phyloP scores from a whole-genome alignment of 495 filamentous ascomycete species.

The Aspergillus mulundensis region DNA sequence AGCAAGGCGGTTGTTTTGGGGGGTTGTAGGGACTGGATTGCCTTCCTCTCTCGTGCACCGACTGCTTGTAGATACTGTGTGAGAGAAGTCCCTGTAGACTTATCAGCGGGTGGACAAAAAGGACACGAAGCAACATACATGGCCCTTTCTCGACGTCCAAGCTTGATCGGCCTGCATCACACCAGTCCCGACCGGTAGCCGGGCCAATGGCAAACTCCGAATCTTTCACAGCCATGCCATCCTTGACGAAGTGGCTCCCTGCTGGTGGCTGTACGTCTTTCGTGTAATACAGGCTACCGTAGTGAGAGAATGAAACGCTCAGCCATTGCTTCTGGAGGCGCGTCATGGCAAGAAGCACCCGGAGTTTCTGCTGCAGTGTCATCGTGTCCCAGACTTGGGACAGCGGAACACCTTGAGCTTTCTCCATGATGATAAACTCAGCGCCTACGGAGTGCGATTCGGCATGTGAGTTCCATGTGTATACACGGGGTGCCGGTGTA shows the following conservation, averaged over 20 bases:
- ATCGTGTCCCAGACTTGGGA: constrained; percentile 27
- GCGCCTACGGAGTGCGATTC: constrained; percentile 27
- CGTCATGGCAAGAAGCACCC: constrained; percentile 31
- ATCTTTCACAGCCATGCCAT: constrained; percentile 23
- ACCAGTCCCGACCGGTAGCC: constrained; percentile 28
- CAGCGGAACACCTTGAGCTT: constrained; percentile 25
- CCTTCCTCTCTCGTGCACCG: constrained; percentile 25
- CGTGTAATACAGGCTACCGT: constrained; percentile 30
- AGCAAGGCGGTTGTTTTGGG: constrained; percentile 27
- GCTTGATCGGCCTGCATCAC: constrained; percentile 27
- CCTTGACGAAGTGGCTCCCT: constrained; percentile 19
- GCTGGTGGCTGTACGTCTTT: constrained; percentile 17
- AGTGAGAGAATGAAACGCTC: constrained; percentile 28
- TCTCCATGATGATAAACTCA: constrained; percentile 39
- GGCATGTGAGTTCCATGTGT: constrained; percentile 25
- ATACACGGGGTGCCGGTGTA: constrained; percentile 26
- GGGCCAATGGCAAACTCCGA: constrained; percentile 31
- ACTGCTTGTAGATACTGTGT: constrained; percentile 26
- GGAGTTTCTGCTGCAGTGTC: constrained; percentile 23
- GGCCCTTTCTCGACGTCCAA: constrained; percentile 28
- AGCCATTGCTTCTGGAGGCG: constrained; percentile 29
- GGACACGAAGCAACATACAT: constrained; percentile 19
- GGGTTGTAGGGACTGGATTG: constrained; percentile 21
- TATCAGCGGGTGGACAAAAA: constrained; percentile 13
- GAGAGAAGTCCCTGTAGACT: constrained; percentile 21